Evolutionary conservation across 177 flowering plant genomes (phyloP), one percentile per base, ranked within the genome.

Genomic region (Vitis hybrid): DNA sequence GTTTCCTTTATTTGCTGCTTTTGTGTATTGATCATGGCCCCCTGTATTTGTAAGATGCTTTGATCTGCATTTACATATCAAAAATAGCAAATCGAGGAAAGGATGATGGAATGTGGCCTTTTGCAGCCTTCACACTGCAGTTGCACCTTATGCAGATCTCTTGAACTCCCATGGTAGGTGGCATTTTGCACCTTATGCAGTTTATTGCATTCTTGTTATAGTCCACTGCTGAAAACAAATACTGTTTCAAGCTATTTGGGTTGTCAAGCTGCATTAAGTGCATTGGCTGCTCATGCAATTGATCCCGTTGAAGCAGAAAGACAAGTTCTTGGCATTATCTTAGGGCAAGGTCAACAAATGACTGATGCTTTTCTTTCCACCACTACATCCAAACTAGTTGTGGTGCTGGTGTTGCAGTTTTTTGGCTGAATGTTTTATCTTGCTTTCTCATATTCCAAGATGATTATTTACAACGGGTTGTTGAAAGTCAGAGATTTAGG

Each of bases 221-320:
- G 19, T 19, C 21, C 40, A 40, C 15, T 40, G 18, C 51, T 27
- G 13, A 6, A 57, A 57, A 57, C 5, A 13, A 7, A 54, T 40
- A 40, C 18, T 52, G 61, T 52, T 19, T 7, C 24, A 17, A 30
- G 55, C 19, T 59, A 1, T 57, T 24, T 65, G 0, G 64, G 58
- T 30, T 70, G 66, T 60, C 79, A 94, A 97, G 87, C 98, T 80
- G 88, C 97, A 69, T 79, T 94, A 72, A 60, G 87, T 81, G 97
- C 97, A 66, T 82, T 94, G 74, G 92, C 97, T 73, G 91, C 97
- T 48, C 90, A 93, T 89, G 94, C 97, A 65, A 75, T 82, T 81
- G 90, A 90, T 54, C 88, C 90, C 13, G 73, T 70, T 76, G 97
- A 94, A 68, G 92, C 90, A 49, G 97, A 91, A 11, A 80, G 81